Evolutionary conservation across 108 stramenopile species (phyloP).

Genomic region (Conticribra weissflogii): DNA sequence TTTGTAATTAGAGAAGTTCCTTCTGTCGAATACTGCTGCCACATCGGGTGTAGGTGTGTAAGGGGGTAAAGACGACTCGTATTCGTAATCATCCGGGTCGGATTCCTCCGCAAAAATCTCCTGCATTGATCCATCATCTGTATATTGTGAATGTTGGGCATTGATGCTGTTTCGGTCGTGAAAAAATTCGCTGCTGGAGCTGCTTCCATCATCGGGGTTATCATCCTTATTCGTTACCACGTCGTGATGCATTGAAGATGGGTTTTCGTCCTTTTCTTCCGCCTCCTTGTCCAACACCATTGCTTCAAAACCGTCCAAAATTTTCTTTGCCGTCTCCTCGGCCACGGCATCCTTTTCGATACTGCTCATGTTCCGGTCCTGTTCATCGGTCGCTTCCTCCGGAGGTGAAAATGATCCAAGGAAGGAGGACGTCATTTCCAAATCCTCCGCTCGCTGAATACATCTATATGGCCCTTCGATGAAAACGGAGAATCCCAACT

Average conservation of each 20-base stretch:
- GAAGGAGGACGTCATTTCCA: slow-evolving; percentile 23
- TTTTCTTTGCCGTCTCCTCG: slow-evolving; percentile 34
- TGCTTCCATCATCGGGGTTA: slow-evolving; percentile 1
- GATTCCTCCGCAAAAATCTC: slow-evolving; percentile 59
- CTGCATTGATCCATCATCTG: slow-evolving; percentile 46
- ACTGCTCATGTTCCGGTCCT: too few species aligned
- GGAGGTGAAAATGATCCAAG: slow-evolving; percentile 47
- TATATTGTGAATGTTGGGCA: not conserved
- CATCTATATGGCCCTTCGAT: slow-evolving; percentile 47
- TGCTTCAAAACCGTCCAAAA: slow-evolving; percentile 32
- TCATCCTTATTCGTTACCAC: slow-evolving; percentile 1
- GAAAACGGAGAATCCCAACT: slow-evolving; percentile 46
- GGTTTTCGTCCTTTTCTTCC: not conserved
- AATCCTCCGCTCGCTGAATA: slow-evolving; percentile 43
- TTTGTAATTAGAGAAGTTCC: not conserved
- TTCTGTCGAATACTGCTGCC: not conserved
- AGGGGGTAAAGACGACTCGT: slow-evolving; percentile 24
- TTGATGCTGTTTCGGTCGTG: slow-evolving; percentile 14
- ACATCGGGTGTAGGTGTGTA: not conserved
- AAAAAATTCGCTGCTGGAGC: slow-evolving; percentile 37
- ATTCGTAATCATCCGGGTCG: slow-evolving; percentile 55
- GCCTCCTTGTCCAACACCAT: slow-evolving; percentile 19
- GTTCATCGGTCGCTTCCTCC: slow-evolving; percentile 7
- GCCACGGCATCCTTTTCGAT: too few species aligned
- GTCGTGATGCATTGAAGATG: slow-evolving; percentile 7